Base-by-base conservation (phyloP, 106 monocot genomes). In the Dioscorea dumetorum region DNA sequence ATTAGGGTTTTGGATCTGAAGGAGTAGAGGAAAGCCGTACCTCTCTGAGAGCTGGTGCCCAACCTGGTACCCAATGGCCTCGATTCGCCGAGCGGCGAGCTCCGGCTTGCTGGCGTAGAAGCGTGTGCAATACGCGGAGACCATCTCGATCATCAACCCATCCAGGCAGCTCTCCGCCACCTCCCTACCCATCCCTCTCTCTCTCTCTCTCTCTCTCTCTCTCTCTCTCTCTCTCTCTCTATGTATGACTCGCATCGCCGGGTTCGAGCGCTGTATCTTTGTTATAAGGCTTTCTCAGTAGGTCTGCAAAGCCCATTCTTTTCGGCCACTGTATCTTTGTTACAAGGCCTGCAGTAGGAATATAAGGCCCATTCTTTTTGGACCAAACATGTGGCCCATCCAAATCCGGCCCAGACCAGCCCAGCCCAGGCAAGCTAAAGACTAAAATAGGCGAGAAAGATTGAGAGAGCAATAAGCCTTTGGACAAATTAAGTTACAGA, bases 51-150 rank as follows among this genome's bases (percentile, higher is more conserved):
- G 91, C 69, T 97, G 95, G 61, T 84, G 88, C 69, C 95, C 95
- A 70, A 97, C 91, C 80, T 97, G 91, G 72, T 72, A 97, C 6
- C 91, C 95, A 63, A 97, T 97, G 73, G 95, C 86, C 72, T 97
- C 95, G 84, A 97, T 97, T 22, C 95, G 88, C 60, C 89, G 86
- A 66, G 89, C 91, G 63, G 95, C 91, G 69, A 97, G 83, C 20
- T 91, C 95, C 12, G 86, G 88, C 67, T 97, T 89, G 62, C 81
- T 63, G 24, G 84, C 69, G 66, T 86, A 92, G 76, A 97, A 86
- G 11, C 88, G 79, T 64, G 63, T 35, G 78, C 75, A 74, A 78
- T 89, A 97, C 7, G 88, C 75, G 12, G 82, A 84, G n/a, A 97
- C 95, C 95, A 97, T 87, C 86, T 97, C 95, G 50, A 87, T 92